phyloP scores from a whole-genome alignment of 139 green algal genomes.

The Chlorella ohadii region DNA sequence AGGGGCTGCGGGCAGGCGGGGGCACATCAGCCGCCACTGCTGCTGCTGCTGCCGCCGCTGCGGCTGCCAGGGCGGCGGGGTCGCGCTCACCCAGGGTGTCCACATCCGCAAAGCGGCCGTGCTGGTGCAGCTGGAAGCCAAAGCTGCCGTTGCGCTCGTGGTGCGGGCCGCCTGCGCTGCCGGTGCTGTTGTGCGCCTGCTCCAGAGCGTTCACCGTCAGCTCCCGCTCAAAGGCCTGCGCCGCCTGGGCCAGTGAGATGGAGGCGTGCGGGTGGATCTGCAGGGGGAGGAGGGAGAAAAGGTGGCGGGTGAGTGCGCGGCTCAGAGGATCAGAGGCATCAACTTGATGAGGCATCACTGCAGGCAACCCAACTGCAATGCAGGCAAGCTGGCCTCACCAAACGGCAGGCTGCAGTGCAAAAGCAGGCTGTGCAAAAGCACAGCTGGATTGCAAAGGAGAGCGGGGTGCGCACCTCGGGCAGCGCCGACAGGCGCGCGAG shows the following conservation, averaged over 20 bases:
- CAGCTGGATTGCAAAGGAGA: background rate
- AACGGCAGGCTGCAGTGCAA: too few species aligned
- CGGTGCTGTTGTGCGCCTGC: constrained; percentile 15
- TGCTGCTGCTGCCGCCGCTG: too few species aligned
- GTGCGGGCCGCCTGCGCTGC: background rate
- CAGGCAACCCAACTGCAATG: too few species aligned
- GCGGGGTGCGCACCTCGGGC: constrained; percentile 5
- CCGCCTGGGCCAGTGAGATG: constrained; percentile 7
- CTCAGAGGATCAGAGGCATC: background rate
- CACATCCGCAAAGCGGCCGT: background rate
- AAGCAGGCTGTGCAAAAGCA: too few species aligned
- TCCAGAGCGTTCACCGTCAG: constrained; percentile 35
- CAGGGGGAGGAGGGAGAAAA: background rate
- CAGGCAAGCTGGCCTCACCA: too few species aligned
- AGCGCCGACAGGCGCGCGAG: constrained; percentile 43
- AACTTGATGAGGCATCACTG: too few species aligned
- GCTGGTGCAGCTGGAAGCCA: too few species aligned
- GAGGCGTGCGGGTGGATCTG: constrained; percentile 19
- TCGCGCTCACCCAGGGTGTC: too few species aligned
- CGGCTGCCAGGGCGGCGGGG: too few species aligned
- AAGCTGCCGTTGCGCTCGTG: constrained; percentile 19
- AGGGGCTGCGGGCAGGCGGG: too few species aligned
- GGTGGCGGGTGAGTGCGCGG: background rate
- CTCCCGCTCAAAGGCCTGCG: constrained; percentile 23
- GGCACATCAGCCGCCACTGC: too few species aligned